Evolutionary conservation across 441 rosid genomes (phyloP), one percentile per base, ranked within the genome.

Genomic region (Isatis lusitanica): DNA sequence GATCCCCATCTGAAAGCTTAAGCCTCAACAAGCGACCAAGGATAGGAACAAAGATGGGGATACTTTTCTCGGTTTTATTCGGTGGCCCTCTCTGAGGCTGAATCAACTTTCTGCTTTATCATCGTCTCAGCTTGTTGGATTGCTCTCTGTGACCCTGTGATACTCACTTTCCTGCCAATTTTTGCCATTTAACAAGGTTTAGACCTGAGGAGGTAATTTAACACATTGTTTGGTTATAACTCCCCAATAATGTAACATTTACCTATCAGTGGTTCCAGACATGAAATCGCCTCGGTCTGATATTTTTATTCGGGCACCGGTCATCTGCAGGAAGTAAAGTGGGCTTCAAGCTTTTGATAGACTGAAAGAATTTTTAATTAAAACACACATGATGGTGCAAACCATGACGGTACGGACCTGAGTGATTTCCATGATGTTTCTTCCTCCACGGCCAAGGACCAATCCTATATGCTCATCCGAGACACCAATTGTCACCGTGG

Each of bases 361-460:
- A 44, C 35, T 46, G 59, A 51, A 65, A 43, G 66, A 26, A n/a
- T 35, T 9, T 50, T 24, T 9, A 21, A 15, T 24, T 4, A 58
- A 43, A n/a, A n/a, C n/a, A n/a, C n/a, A n/a, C n/a, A n/a, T n/a
- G n/a, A n/a, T n/a, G n/a, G n/a, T n/a, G n/a, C n/a, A n/a, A n/a
- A n/a, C n/a, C n/a, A n/a, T n/a, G n/a, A 30, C 1, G 24, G 13
- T 33, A 63, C 47, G 13, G 56, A 94, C 99, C 99, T 93, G 98
- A 77, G 88, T 93, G 74, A 96, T 96, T 63, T 93, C 97, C 93
- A 86, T 84, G 69, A 93, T 88, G 76, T 90, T 96, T 84, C 98
- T 86, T 81, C 99, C 99, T 74, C 97, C 97, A 18, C 98, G 98
- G 56, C 99, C 98, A 76, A 93, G 92, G 77, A 96, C 92, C 80